Conservation (phyloP, 495 filamentous ascomycete species). For the Monascus purpureus region DNA sequence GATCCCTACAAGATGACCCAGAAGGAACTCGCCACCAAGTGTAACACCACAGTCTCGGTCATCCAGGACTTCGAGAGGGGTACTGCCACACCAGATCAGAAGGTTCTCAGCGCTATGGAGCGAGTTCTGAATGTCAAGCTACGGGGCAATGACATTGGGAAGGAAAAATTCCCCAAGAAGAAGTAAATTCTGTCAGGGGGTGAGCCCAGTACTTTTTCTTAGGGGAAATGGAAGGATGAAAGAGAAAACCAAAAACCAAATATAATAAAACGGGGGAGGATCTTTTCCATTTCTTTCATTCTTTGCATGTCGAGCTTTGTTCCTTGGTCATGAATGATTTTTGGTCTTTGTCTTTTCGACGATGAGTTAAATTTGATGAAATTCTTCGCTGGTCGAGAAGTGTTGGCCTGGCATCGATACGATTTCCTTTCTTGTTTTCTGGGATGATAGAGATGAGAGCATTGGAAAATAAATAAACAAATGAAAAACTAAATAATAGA, state of each 20-base stretch:
- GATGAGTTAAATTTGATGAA: too few relatives aligned
- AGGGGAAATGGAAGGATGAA: slow-evolving; percentile 11
- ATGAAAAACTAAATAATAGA: too few relatives aligned
- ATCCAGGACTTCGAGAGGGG: slow-evolving; percentile 81
- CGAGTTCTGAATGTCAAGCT: slow-evolving; percentile 75
- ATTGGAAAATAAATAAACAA: too few relatives aligned
- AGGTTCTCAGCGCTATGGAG: slow-evolving; percentile 69
- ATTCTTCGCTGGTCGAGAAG: slow-evolving; percentile 29
- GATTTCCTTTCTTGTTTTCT: slow-evolving; percentile 1
- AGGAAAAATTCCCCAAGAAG: slow-evolving; percentile 63
- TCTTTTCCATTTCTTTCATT: slow-evolving; percentile 10
- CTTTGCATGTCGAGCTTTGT: slow-evolving; percentile 8
- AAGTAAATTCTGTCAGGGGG: slow-evolving; percentile 26
- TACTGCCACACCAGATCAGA: slow-evolving; percentile 68
- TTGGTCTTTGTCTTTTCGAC: slow-evolving; percentile 15
- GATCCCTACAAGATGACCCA: slow-evolving; percentile 78
- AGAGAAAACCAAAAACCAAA: too few relatives aligned
- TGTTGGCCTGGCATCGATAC: slow-evolving; percentile 23
- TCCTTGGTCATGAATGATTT: slow-evolving; percentile 9
- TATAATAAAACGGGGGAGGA: slow-evolving; percentile 5
- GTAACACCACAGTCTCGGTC: slow-evolving; percentile 69
- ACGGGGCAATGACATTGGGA: slow-evolving; percentile 61
- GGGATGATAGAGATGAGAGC: neutral
- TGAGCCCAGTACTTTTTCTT: slow-evolving; percentile 18
- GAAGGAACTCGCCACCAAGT: slow-evolving; percentile 89